Evolutionary conservation across 1,284 basidiomycete species (phyloP).

Genomic region (Wallemia hederae): DNA sequence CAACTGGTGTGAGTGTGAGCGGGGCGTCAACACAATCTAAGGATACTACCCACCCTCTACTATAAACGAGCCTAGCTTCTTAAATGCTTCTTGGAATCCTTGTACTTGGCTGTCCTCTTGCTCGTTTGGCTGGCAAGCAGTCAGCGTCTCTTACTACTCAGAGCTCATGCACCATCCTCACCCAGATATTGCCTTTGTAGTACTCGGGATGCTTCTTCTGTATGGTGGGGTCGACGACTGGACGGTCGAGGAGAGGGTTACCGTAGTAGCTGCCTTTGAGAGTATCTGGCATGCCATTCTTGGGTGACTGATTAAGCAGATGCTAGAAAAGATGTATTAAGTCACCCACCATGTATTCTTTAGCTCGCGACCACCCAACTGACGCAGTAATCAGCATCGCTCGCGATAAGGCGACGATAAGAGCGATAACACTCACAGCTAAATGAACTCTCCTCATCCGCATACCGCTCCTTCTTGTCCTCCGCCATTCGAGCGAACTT

Average conservation of each 20-base stretch:
- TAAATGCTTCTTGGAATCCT: slow-evolving; percentile 59
- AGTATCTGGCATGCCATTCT: slow-evolving; percentile 21
- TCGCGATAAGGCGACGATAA: slow-evolving; percentile 6
- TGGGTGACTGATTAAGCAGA: neutral
- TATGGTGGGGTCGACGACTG: slow-evolving; percentile 27
- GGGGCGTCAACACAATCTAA: neutral
- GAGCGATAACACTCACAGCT: neutral
- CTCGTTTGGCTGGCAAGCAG: slow-evolving; percentile 46
- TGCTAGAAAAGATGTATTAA: neutral
- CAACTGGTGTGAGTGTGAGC: slow-evolving; percentile 31
- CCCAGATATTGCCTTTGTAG: neutral
- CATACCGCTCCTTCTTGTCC: slow-evolving; percentile 32
- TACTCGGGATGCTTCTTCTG: slow-evolving; percentile 38
- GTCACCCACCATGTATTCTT: neutral
- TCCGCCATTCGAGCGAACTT: slow-evolving; percentile 41
- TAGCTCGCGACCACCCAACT: neutral
- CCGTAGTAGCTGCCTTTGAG: slow-evolving; percentile 79
- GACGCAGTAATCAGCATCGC: neutral
- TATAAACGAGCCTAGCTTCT: slow-evolving; percentile 27
- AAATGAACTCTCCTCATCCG: slow-evolving; percentile 13
- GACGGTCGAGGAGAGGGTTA: slow-evolving; percentile 41
- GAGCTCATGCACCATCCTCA: neutral
- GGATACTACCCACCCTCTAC: slow-evolving; percentile 22
- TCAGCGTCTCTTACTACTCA: slow-evolving; percentile 16
- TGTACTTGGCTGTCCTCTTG: slow-evolving; percentile 28